These are phyloP conservation scores for Sporisorium exsertum DNA, from an alignment of 1,284 basidiomycete species.

Conservation along the genomic window DNA sequence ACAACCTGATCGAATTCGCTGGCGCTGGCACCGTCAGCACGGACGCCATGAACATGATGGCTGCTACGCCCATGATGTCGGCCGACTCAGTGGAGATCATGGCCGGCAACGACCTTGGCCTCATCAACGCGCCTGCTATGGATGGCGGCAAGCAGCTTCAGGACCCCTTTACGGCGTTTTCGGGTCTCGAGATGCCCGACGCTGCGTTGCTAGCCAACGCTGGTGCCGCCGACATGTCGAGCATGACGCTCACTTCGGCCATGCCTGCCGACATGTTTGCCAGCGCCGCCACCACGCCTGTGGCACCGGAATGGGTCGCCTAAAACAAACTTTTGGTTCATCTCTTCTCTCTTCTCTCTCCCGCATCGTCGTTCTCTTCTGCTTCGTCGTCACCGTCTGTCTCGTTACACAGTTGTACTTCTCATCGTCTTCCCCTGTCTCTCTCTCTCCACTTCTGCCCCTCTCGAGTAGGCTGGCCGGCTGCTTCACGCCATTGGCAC, in stretches of 20 bases:
- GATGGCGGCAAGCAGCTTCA: conserved; percentile 49
- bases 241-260: conserved; percentile 40
- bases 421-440: neutral
- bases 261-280: conserved; percentile 40
- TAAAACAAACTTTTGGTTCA: neutral
- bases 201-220: conserved; percentile 31
- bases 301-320: conserved; percentile 35
- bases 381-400: conserved; percentile 13
- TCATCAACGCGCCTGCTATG: conserved; percentile 38
- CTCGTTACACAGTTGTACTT: conserved; percentile 10
- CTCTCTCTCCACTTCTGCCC: conserved; percentile 4
- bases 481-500: conserved; percentile 16
- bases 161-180: conserved; percentile 34
- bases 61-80: conserved; percentile 35
- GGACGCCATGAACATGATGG: conserved; percentile 25
- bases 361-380: conserved; percentile 19
- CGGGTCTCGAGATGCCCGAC: conserved; percentile 34
- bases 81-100: conserved; percentile 34
- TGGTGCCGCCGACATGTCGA: conserved; percentile 36
- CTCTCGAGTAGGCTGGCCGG: conserved; percentile 37
- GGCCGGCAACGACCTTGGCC: conserved; percentile 48
- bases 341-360: conserved; percentile 6
- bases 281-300: conserved; percentile 32
- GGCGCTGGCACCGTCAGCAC: conserved; percentile 12
- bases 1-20: conserved; percentile 44